Percentiles rank a stretch among this genome's conserved stretches.
These are phyloP conservation scores for Fusarium begoniae DNA, from an alignment of 2,329 filamentous ascomycete species.

Conservation along the genomic window DNA sequence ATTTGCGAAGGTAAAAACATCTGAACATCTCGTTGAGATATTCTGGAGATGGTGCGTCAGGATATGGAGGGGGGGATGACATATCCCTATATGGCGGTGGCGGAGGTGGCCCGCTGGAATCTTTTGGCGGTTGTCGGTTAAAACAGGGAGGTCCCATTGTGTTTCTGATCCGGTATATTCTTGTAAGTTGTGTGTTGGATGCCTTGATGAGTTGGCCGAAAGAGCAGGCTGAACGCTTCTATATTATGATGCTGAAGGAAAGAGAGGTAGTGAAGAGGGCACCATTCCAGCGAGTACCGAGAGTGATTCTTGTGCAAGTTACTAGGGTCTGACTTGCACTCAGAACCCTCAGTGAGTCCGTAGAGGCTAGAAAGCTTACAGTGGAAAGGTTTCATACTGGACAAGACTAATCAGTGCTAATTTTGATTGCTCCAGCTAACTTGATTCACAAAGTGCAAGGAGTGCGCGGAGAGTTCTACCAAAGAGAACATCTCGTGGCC, in stretches of 20 bases:
- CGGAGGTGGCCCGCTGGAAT: accelerated
- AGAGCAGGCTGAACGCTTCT: too few relatives aligned
- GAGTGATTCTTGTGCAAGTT: not conserved
- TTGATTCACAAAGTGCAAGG: not conserved
- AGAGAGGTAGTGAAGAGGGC: not conserved
- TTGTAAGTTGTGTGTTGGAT: too few relatives aligned
- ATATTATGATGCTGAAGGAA: not conserved
- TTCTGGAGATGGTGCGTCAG: accelerated
- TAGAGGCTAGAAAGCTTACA: not conserved
- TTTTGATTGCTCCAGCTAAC: accelerated
- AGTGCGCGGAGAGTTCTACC: not conserved
- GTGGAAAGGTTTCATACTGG: not conserved
- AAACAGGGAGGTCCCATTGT: accelerated
- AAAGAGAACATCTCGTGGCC: accelerated
- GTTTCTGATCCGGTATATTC: too few relatives aligned
- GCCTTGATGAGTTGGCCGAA: too few relatives aligned
- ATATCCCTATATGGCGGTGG: not conserved
- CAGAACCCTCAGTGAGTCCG: not conserved
- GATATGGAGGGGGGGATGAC: accelerated
- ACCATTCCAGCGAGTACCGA: not conserved
- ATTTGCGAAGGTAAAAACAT: not conserved
- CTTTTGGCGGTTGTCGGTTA: not conserved
- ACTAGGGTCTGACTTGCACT: too few relatives aligned
- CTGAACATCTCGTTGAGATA: not conserved
- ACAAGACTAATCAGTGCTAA: too few relatives aligned